phyloP scores from a whole-genome alignment of 116 monocot genomes.

The Papilionanthe hybrid region DNA sequence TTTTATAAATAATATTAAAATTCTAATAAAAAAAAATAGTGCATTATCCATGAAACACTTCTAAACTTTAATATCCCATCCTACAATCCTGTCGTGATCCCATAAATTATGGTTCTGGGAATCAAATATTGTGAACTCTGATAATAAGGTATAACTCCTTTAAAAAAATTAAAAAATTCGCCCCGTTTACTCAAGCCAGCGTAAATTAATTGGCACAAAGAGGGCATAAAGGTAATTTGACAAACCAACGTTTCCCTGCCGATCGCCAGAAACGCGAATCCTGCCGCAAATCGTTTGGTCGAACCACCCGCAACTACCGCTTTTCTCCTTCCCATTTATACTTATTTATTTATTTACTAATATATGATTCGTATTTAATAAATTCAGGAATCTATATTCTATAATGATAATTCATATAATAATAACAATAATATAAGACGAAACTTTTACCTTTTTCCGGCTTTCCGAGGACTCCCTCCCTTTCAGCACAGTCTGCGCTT shows the following conservation, averaged over 20 bases:
- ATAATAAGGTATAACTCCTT: no score
- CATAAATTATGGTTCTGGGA: no score
- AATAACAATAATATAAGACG: background rate
- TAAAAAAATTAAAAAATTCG: no score
- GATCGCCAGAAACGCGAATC: slow-evolving; percentile 16
- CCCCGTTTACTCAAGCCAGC: no score
- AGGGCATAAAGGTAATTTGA: no score
- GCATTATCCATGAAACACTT: no score
- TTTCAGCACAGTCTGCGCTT: slow-evolving; percentile 5
- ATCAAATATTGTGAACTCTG: no score
- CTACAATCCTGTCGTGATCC: no score
- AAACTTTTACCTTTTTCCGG: slow-evolving; percentile 17
- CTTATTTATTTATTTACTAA: background rate
- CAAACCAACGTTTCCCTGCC: background rate
- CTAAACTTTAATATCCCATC: no score
- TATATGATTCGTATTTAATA: background rate
- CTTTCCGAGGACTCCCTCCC: slow-evolving; percentile 18
- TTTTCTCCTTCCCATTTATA: background rate
- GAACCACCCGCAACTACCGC: slow-evolving; percentile 30
- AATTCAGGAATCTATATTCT: background rate
- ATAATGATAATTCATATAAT: background rate
- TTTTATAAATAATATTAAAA: no score
- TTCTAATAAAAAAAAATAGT: no score
- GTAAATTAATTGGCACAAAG: no score
- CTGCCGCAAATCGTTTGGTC: slow-evolving; percentile 30